These are phyloP conservation scores for Arthrobotrys iridis DNA, from an alignment of 2,329 filamentous ascomycete genomes.

Conservation along the genomic window DNA sequence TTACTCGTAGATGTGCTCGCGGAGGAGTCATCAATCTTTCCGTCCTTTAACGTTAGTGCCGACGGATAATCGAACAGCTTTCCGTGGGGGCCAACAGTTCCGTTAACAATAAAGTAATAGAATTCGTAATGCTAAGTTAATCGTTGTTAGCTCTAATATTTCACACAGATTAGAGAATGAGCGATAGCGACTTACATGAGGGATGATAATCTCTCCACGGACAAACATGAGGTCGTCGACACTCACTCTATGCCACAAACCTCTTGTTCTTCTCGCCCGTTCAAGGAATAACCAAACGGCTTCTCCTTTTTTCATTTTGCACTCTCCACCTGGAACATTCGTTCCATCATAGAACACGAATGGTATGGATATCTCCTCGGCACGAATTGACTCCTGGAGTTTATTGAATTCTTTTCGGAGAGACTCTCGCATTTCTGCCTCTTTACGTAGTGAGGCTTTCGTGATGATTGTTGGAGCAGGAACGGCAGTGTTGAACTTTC, in stretches of 20 bases:
- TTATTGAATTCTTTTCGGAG: slow-evolving; percentile 81
- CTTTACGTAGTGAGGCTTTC: slow-evolving; percentile 78
- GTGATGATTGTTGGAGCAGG: slow-evolving; percentile 78
- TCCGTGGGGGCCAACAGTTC: slow-evolving; percentile 75
- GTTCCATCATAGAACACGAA: slow-evolving; percentile 98
- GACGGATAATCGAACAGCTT: slow-evolving; percentile 77
- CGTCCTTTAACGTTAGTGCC: slow-evolving; percentile 52
- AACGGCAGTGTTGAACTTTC: slow-evolving; percentile 64
- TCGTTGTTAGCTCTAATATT: neutral
- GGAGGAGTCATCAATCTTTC: slow-evolving; percentile 41
- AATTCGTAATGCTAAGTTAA: slow-evolving; percentile 86
- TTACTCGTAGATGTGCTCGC: neutral
- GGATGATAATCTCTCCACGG: slow-evolving; percentile 87
- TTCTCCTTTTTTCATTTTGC: slow-evolving; percentile 91
- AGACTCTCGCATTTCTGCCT: slow-evolving; percentile 78
- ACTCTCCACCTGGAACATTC: slow-evolving; percentile 77
- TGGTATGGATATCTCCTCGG: slow-evolving; percentile 86
- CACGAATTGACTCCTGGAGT: slow-evolving; percentile 86
- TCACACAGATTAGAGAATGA: neutral
- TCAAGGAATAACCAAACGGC: slow-evolving; percentile 93
- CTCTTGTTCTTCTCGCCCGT: slow-evolving; percentile 68
- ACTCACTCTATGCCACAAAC: slow-evolving; percentile 89
- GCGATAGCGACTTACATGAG: slow-evolving; percentile 75
- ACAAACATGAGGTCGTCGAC: slow-evolving; percentile 97
- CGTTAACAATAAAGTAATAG: slow-evolving; percentile 95